Percentiles rank a stretch among this genome's conserved stretches.
Conservation (phyloP, 176 grass and related monocot genomes). For the Leersia perrieri region DNA sequence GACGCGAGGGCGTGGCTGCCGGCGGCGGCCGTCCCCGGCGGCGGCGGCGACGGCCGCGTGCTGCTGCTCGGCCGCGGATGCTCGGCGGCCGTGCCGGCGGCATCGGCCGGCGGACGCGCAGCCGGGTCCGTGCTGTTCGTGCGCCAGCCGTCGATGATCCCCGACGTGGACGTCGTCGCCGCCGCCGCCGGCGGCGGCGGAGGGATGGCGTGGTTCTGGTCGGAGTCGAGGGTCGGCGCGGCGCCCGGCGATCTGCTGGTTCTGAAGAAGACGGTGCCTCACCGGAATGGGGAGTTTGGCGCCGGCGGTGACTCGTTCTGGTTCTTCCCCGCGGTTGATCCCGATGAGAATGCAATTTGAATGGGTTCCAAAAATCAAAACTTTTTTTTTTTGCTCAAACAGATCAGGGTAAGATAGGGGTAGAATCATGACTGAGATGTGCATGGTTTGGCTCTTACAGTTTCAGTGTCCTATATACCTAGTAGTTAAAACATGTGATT, state of each 20-base stretch:
- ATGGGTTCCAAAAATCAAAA: background rate
- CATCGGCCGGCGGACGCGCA: background rate
- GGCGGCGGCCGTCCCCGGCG: background rate
- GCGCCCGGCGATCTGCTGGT: background rate
- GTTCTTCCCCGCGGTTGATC: slow-evolving; percentile 53
- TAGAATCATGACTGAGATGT: slow-evolving; percentile 10
- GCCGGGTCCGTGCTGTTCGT: slow-evolving; percentile 30
- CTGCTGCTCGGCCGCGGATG: slow-evolving; percentile 48
- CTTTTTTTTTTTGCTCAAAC: background rate
- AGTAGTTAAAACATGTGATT: slow-evolving; percentile 33
- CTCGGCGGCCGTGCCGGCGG: slow-evolving; percentile 38
- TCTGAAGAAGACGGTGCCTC: slow-evolving; percentile 42
- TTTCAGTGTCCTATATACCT: slow-evolving; percentile 19
- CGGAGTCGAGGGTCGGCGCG: slow-evolving; percentile 16
- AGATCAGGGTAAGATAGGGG: background rate
- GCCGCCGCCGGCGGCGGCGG: too few species aligned
- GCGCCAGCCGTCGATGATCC: slow-evolving; percentile 22
- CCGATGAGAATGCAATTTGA: background rate
- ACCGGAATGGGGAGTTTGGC: slow-evolving; percentile 19
- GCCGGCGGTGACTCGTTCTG: slow-evolving; percentile 40
- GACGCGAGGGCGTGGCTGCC: slow-evolving; percentile 13
- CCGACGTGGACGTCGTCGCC: background rate
- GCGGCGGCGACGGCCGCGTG: slow-evolving; percentile 21
- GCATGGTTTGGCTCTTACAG: background rate
- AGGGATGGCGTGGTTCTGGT: slow-evolving; percentile 38